Base-by-base conservation (phyloP, 176 grass and related monocot genomes). In the Pontederia crassipes region DNA sequence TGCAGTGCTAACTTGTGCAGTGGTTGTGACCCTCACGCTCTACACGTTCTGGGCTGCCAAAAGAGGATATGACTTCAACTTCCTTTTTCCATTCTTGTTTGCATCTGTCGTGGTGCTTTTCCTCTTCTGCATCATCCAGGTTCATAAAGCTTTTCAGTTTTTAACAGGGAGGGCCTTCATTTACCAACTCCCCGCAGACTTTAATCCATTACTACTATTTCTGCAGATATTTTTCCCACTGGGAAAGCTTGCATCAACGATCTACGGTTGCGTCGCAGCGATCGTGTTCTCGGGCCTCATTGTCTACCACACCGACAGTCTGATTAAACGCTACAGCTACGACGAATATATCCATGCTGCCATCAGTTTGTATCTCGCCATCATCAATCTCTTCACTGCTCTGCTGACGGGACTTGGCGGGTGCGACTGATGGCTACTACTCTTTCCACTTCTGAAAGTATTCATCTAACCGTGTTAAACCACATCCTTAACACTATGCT, bases 31-130 rank as follows among this genome's bases (percentile, higher is more conserved):
- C 55, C 70, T 86, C 40, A 86, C 82, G 7, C 6, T 82, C 9
- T 89, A 89, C 89, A 94, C 89, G n/a, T 88, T 94, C 65, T 94
- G 78, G 84, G 84, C 84, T n/a, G 84, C 81, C 8, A 79, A 72
- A 75, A 79, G 61, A 60, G 84, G 84, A 68, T 61, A 88, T 17
- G 81, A 94, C 48, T 88, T 88, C 56, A 74, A 66, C 55, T 88
- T 94, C 72, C 84, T 94, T 0, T 68, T 84, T 1, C 81, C 89
- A 6, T 94, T 94, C 75, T 35, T 94, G 17, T 61, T 48, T 16
- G 70, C 79, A 2, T 59, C 76, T 0, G 67, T 67, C 45, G 27
- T 88, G 5, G 58, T 79, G 63, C 40, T 88, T 12, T 18, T 82
- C 35, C 32, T 85, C 15, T 95, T 82, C 11, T 57, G 78, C 0